Conservation (phyloP, 225 moss, liverwort and hornwort genomes). For the Marchantia polymorpha region DNA sequence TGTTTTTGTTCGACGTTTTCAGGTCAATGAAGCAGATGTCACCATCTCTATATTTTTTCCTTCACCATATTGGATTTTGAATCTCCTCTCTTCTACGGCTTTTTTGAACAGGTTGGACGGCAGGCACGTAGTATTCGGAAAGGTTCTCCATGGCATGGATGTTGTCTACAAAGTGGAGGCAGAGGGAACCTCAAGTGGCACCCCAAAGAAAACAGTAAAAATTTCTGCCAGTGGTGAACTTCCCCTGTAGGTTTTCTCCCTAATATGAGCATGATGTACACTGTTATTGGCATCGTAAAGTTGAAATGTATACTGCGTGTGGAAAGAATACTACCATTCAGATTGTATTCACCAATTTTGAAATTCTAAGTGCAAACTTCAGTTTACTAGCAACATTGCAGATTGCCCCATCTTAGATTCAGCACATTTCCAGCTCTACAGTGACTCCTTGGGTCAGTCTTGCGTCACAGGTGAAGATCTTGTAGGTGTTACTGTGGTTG, state of each 20-base stretch:
- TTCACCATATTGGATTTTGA: neutral
- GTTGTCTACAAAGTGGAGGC: slow-evolving; percentile 95
- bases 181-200: slow-evolving; percentile 65
- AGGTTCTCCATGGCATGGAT: slow-evolving; percentile 60
- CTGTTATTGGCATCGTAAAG: neutral
- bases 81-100: neutral
- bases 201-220: slow-evolving; percentile 62
- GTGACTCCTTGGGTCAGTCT: too few relatives aligned
- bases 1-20: neutral
- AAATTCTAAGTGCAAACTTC: too few relatives aligned
- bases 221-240: slow-evolving; percentile 85
- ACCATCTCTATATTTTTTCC: neutral
- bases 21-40: neutral
- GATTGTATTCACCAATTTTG: too few relatives aligned
- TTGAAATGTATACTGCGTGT: too few relatives aligned
- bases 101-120: slow-evolving; percentile 39
- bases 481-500: too few relatives aligned
- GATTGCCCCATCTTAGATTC: too few relatives aligned
- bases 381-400: too few relatives aligned
- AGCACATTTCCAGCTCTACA: too few relatives aligned
- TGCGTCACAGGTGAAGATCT: too few relatives aligned
- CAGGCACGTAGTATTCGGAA: slow-evolving; percentile 56
- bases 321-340: too few relatives aligned
- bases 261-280: neutral
- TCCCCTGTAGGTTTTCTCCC: slow-evolving; percentile 43